Evolutionary conservation across 2,329 filamentous ascomycete species (phyloP).

Genomic region (Onygenales sp.): DNA sequence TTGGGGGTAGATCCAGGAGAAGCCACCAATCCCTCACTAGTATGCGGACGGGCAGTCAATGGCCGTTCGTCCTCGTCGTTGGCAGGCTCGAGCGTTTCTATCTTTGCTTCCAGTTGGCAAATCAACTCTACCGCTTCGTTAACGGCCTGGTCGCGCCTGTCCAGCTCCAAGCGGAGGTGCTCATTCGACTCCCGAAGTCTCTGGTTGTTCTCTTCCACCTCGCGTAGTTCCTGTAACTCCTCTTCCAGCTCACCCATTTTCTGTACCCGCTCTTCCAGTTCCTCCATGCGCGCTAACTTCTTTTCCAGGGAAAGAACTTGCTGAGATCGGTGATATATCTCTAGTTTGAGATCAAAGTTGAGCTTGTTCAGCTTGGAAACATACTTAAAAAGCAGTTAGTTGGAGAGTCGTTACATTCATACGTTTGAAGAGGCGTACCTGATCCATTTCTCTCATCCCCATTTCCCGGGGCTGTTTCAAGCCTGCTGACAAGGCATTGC

Average conservation of each 20-base stretch:
- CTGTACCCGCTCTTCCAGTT: constrained; percentile 26
- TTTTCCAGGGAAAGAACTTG: constrained; percentile 27
- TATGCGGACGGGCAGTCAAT: constrained; percentile 18
- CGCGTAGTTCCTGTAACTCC: constrained; percentile 28
- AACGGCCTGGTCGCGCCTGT: constrained; percentile 32
- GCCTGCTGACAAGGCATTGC: constrained; percentile 20
- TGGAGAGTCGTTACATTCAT: not conserved
- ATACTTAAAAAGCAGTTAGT: constrained; percentile 20
- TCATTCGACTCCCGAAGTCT: constrained; percentile 29
- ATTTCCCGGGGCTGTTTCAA: constrained; percentile 29
- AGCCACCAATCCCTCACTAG: constrained; percentile 15
- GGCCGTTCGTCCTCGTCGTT: constrained; percentile 8
- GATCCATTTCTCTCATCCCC: constrained; percentile 34
- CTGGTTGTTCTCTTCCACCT: constrained; percentile 26
- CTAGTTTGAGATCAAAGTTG: constrained; percentile 35
- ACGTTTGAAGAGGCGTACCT: constrained; percentile 19
- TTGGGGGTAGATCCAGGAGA: constrained; percentile 19
- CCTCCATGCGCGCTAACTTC: constrained; percentile 28
- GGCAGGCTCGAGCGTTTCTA: constrained; percentile 22
- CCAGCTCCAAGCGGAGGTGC: constrained; percentile 26
- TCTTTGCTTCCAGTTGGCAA: constrained; percentile 32
- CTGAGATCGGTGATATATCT: constrained; percentile 31
- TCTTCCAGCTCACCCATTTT: constrained; percentile 21
- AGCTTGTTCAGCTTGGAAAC: constrained; percentile 35
- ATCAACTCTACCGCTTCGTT: constrained; percentile 35